Percentiles rank a stretch among this genome's conserved stretches.
Conservation (phyloP, 2,329 filamentous ascomycete species). For the Cladosporium sp. region DNA sequence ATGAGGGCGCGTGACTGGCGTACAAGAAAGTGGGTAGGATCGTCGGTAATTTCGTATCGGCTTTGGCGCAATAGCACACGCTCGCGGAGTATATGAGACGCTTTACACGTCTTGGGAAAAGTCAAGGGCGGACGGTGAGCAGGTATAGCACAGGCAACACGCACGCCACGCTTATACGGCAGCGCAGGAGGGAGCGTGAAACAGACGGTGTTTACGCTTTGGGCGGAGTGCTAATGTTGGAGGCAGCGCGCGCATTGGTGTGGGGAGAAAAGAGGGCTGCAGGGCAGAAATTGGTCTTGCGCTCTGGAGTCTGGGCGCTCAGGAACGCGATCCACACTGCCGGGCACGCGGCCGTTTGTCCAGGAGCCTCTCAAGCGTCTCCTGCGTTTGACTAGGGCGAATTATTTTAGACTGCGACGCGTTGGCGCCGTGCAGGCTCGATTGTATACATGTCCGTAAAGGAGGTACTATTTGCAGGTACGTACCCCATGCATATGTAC, state of each 20-base stretch:
- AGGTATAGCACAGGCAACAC: background rate
- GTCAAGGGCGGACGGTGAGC: background rate
- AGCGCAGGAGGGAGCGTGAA: background rate
- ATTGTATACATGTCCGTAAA: too few relatives aligned
- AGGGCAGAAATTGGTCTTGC: too few relatives aligned
- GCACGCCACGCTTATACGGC: background rate
- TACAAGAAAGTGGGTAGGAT: slow-evolving; percentile 6
- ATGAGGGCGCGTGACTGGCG: slow-evolving; percentile 5
- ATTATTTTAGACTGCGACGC: too few relatives aligned
- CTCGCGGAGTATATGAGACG: background rate
- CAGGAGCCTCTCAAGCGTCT: too few relatives aligned
- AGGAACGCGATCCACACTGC: too few relatives aligned
- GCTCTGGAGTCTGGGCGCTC: too few relatives aligned
- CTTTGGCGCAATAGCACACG: background rate
- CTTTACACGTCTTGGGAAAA: background rate
- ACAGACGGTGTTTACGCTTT: background rate
- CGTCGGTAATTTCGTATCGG: slow-evolving; percentile 11
- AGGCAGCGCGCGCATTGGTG: background rate
- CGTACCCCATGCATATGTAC: background rate
- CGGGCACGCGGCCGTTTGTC: too few relatives aligned
- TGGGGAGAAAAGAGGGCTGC: background rate
- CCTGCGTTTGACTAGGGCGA: too few relatives aligned
- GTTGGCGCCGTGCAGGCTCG: too few relatives aligned
- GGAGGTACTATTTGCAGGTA: background rate
- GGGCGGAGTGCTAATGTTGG: background rate